These are phyloP conservation scores for Pichia sp. DNA, from an alignment of 1,139 yeast genomes.

Conservation along the genomic window DNA sequence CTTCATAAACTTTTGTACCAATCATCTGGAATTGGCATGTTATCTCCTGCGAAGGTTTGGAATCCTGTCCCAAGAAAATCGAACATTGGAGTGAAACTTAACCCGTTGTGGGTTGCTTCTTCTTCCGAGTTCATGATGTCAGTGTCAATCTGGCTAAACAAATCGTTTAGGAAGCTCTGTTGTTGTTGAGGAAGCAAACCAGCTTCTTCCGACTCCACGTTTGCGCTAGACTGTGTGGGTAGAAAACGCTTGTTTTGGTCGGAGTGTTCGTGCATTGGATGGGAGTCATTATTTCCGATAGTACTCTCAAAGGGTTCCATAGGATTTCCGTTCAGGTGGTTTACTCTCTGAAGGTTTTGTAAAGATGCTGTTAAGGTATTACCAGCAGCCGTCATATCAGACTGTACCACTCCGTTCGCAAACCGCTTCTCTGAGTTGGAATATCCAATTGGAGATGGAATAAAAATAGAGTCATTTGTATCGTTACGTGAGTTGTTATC, in stretches of 20 bases:
- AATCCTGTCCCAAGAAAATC: constrained; percentile 11
- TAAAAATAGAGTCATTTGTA: constrained; percentile 4
- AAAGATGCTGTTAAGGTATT: no score
- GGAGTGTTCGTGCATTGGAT: no score
- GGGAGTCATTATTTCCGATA: no score
- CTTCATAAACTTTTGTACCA: constrained; percentile 8
- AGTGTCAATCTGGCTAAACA: constrained; percentile 24
- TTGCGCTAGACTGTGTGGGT: no score
- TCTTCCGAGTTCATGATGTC: constrained; percentile 19
- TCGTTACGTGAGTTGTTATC: no score
- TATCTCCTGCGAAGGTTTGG: constrained; percentile 1
- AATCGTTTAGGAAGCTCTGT: constrained; percentile 20
- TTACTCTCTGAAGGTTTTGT: no score
- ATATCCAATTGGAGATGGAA: constrained; percentile 18
- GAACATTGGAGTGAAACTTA: constrained; percentile 10
- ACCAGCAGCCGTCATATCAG: no score
- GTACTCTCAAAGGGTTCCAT: no score
- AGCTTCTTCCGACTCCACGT: no score
- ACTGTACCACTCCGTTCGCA: background rate
- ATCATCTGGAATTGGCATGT: constrained; percentile 8
- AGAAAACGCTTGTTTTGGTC: no score
- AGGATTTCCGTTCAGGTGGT: no score
- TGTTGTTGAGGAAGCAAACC: constrained; percentile 13
- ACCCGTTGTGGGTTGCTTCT: background rate
- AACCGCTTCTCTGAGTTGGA: constrained; percentile 8